Percentiles rank a stretch among this genome's conserved stretches.
Conservation (phyloP, 371 early-diverging fungal genomes). For the Rhizopus microsporus region DNA sequence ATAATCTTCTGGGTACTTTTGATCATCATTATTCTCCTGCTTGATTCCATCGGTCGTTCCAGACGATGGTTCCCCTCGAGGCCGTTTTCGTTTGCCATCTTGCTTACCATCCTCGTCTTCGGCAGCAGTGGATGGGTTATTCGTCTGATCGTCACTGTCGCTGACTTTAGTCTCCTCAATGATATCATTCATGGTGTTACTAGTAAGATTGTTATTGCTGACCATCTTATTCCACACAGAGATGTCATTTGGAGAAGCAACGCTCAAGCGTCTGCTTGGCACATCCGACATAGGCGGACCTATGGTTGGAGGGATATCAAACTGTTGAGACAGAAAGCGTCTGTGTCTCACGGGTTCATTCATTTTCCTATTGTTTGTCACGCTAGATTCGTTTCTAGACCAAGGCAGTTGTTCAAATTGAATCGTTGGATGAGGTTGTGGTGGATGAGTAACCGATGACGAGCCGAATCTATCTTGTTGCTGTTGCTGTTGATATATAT, state of each 20-base stretch:
- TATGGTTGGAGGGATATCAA: constrained; percentile 1
- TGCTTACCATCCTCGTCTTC: neutral
- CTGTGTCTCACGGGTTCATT: constrained; percentile 8
- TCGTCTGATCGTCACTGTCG: too few relatives aligned
- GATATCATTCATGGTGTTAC: neutral
- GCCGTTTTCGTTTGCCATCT: neutral
- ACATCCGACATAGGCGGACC: constrained; percentile 23
- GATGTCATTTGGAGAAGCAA: constrained; percentile 25
- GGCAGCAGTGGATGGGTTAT: neutral
- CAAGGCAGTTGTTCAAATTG: constrained; percentile 20
- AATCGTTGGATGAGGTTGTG: constrained; percentile 10
- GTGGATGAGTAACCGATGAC: constrained; percentile 9
- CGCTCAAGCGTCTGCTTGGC: constrained; percentile 16
- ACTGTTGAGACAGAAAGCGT: constrained; percentile 21
- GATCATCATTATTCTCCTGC: constrained; percentile 1
- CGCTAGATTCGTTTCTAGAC: constrained; percentile 5
- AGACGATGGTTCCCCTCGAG: neutral
- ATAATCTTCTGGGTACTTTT: constrained; percentile 18
- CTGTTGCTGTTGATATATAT: constrained; percentile 19
- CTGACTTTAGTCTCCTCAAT: too few relatives aligned
- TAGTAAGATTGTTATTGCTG: neutral
- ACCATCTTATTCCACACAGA: constrained; percentile 21
- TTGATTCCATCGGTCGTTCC: neutral
- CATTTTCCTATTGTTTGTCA: neutral
- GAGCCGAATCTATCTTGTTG: constrained; percentile 1